Conservation (phyloP, 1,284 basidiomycete genomes). For the Cutaneotrichosporon cutaneum region DNA sequence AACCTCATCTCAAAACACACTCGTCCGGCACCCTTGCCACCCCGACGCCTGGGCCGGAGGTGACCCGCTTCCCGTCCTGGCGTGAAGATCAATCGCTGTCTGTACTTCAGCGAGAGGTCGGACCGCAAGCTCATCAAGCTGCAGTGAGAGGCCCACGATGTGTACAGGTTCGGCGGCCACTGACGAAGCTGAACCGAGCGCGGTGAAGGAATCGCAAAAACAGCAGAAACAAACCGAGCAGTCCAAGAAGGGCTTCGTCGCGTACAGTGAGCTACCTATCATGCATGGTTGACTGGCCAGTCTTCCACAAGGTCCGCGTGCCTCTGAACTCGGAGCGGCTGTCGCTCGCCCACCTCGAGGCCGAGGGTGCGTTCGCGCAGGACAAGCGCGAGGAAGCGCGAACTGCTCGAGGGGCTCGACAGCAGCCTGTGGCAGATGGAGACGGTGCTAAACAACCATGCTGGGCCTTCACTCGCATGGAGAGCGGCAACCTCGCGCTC, state of each 20-base stretch:
- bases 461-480: constrained; percentile 58
- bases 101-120: no score
- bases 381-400: constrained; percentile 40
- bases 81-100: no score
- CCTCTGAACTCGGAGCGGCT: constrained; percentile 85
- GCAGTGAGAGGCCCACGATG: no score
- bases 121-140: no score
- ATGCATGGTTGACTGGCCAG: not conserved
- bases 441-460: constrained; percentile 77
- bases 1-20: no score
- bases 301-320: constrained; percentile 69
- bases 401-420: constrained; percentile 59
- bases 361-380: constrained; percentile 54
- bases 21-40: no score
- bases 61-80: no score
- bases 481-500: constrained; percentile 48
- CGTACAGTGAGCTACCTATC: constrained; percentile 56
- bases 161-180: no score
- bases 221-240: constrained; percentile 77
- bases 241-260: constrained; percentile 73
- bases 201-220: constrained; percentile 78
- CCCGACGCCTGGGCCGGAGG: no score
- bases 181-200: constrained; percentile 51
- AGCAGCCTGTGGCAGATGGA: constrained; percentile 76
- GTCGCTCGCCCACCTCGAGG: constrained; percentile 85